Evolutionary conservation across 2,329 filamentous ascomycete species (phyloP).

Genomic region (Claviceps spartinae): DNA sequence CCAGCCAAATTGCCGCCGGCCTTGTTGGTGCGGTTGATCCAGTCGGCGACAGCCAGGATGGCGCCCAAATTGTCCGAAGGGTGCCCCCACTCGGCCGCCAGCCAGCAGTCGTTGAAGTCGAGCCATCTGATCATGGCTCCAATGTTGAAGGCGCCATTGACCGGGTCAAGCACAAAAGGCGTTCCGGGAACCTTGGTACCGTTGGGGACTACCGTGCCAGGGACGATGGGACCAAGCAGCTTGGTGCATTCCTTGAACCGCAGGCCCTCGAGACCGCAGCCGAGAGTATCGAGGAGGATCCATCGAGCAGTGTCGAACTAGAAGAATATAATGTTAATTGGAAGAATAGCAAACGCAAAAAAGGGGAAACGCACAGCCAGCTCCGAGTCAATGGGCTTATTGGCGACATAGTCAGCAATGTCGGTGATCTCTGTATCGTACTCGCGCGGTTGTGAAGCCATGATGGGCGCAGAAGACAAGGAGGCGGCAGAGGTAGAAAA

Average conservation of each 20-base stretch:
- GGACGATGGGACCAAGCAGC: conserved; percentile 81
- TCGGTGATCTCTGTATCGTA: conserved; percentile 92
- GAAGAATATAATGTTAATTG: background rate
- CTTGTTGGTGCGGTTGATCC: conserved; percentile 84
- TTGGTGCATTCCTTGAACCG: conserved; percentile 94
- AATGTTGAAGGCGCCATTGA: conserved; percentile 97
- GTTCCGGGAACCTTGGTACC: conserved; percentile 86
- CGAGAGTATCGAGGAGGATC: conserved; percentile 92
- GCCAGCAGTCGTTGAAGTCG: conserved; percentile 99
- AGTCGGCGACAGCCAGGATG: conserved; percentile 92
- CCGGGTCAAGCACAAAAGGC: conserved; percentile 83
- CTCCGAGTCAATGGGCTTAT: conserved; percentile 79
- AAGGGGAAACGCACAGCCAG: conserved; percentile 59
- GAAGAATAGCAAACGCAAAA: too few species aligned
- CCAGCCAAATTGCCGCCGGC: conserved; percentile 66
- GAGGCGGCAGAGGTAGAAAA: conserved; percentile 38
- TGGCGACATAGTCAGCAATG: conserved; percentile 90
- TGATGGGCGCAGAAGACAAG: conserved; percentile 35
- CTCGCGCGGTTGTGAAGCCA: conserved; percentile 39
- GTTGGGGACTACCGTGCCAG: conserved; percentile 82
- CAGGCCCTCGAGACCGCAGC: conserved; percentile 90
- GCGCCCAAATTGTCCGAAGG: conserved; percentile 96
- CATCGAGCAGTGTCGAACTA: conserved; percentile 92
- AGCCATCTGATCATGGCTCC: conserved; percentile 98
- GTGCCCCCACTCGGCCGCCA: conserved; percentile 97